Evolutionary conservation across 495 filamentous ascomycete species (phyloP).

Genomic region (Hyaloscypha variabilis): DNA sequence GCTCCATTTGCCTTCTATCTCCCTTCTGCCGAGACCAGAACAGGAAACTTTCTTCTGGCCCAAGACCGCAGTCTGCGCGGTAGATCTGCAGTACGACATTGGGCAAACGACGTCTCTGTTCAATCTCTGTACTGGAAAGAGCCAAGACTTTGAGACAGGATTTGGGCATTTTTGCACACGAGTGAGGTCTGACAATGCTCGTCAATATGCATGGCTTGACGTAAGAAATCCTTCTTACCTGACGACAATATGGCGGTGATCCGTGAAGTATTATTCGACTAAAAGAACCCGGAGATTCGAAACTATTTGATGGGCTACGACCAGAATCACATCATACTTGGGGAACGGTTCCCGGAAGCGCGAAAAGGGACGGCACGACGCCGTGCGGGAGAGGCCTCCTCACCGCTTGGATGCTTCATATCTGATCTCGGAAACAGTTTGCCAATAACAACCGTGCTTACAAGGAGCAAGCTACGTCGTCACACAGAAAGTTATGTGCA

Average conservation of each 20-base stretch:
- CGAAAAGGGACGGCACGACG: conserved; percentile 9
- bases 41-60: neutral
- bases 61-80: conserved; percentile 3
- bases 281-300: neutral
- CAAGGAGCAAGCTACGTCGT: conserved; percentile 18
- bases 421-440: conserved; percentile 7
- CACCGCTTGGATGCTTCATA: conserved; percentile 20
- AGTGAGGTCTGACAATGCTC: conserved; percentile 1
- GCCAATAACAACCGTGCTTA: conserved; percentile 10
- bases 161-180: neutral
- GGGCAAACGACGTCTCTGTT: conserved; percentile 9
- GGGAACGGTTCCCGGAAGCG: neutral
- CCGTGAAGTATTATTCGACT: neutral
- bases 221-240: neutral
- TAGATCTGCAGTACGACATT: conserved; percentile 21
- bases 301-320: neutral
- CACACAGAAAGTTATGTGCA: conserved; percentile 18
- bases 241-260: neutral
- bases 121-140: conserved; percentile 4
- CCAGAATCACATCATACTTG: conserved; percentile 5
- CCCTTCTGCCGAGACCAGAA: neutral
- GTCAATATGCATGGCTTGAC: conserved; percentile 12
- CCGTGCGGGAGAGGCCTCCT: conserved; percentile 8
- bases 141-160: neutral
- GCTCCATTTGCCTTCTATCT: neutral